These are phyloP conservation scores for Didymella pinodella DNA, from an alignment of 2,329 filamentous ascomycete genomes.

Conservation along the genomic window DNA sequence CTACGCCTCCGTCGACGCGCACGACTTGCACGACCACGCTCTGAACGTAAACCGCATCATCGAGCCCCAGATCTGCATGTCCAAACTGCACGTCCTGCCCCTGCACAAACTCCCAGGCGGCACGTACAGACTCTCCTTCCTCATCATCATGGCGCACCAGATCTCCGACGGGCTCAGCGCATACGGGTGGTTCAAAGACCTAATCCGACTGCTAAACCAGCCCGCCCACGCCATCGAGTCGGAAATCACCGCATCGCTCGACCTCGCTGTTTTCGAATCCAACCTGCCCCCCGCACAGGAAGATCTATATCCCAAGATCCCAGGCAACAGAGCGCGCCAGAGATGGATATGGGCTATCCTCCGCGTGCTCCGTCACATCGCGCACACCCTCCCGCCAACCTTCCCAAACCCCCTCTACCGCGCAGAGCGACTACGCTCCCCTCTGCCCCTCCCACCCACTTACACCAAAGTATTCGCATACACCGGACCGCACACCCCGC, in stretches of 20 bases:
- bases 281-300: constrained; percentile 56
- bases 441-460: constrained; percentile 37
- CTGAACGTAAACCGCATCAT: constrained; percentile 53
- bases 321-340: constrained; percentile 50
- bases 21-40: constrained; percentile 54
- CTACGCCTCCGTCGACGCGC: constrained; percentile 44
- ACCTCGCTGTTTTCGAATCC: constrained; percentile 27
- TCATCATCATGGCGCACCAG: constrained; percentile 55
- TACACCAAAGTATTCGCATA: constrained; percentile 54
- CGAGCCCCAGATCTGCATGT: constrained; percentile 48
- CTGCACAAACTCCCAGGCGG: constrained; percentile 30
- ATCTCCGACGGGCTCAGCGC: constrained; percentile 56
- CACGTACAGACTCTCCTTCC: constrained; percentile 44
- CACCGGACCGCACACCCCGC: constrained; percentile 39
- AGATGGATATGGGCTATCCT: constrained; percentile 60
- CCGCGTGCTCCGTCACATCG: constrained; percentile 54
- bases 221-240: constrained; percentile 12
- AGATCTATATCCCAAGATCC: constrained; percentile 54
- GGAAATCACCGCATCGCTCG: constrained; percentile 16
- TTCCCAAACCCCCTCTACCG: constrained; percentile 55
- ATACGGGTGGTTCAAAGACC: constrained; percentile 54
- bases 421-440: constrained; percentile 18
- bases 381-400: constrained; percentile 49
- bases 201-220: constrained; percentile 41
- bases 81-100: constrained; percentile 53